Conservation (phyloP, 371 early-diverging fungal species). For the Apophysomyces sp. region DNA sequence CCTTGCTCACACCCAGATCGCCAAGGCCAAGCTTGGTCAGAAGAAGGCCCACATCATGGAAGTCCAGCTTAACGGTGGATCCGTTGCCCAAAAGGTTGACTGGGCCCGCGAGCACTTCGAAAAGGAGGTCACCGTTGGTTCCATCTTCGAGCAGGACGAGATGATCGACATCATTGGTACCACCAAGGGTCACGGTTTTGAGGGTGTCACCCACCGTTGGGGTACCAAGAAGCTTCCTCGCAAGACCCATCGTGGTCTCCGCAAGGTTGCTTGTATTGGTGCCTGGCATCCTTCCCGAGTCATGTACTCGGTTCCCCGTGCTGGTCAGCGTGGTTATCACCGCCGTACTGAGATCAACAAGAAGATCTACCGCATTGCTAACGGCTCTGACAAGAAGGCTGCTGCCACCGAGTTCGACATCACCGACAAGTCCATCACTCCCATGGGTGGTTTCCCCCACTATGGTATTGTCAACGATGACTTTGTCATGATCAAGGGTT, state of each 20-base stretch:
- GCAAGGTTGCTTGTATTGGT: conserved; percentile 99
- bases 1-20: conserved; percentile 98
- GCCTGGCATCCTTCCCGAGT: conserved; percentile 99
- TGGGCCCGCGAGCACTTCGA: conserved; percentile 98
- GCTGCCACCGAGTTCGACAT: conserved; percentile 98
- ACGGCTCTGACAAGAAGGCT: conserved; percentile 82
- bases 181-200: conserved; percentile 99
- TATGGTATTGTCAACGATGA: conserved; percentile 99
- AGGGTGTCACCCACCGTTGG: conserved; percentile 99
- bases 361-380: conserved; percentile 99
- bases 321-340: conserved; percentile 99
- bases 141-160: conserved; percentile 98
- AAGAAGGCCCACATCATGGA: conserved; percentile 99
- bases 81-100: conserved; percentile 97
- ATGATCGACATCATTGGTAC: conserved; percentile 99
- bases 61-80: conserved; percentile 99
- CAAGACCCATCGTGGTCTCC: conserved; percentile 99
- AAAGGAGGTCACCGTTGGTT: conserved; percentile 89
- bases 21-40: conserved; percentile 92
- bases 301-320: conserved; percentile 99
- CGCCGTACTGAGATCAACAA: conserved; percentile 99
- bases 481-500: conserved; percentile 99
- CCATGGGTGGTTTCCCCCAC: conserved; percentile 99
- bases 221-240: conserved; percentile 99
- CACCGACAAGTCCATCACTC: conserved; percentile 97